Conservation (phyloP, 2,329 filamentous ascomycete species). For the Tricladium varicosporioides region DNA sequence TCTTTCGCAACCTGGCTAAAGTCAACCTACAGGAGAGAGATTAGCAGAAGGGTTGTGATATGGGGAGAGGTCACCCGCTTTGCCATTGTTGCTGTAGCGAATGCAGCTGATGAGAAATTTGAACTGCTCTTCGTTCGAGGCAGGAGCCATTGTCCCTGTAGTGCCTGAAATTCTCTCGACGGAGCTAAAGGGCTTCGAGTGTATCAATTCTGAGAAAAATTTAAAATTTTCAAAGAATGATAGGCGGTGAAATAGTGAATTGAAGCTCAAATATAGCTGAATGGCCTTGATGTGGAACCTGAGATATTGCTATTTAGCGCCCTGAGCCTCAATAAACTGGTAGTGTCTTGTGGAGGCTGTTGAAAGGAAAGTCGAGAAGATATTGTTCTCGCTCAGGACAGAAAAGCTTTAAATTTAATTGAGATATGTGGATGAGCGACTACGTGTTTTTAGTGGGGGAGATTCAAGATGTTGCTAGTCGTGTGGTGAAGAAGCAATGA, state of each 20-base stretch:
- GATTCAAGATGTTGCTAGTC: constrained; percentile 7
- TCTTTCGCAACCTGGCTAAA: constrained; percentile 64
- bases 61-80: constrained; percentile 42
- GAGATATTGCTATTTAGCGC: too few relatives aligned
- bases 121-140: constrained; percentile 56
- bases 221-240: background rate
- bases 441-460: constrained; percentile 10
- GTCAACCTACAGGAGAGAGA: constrained; percentile 51
- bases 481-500: constrained; percentile 5
- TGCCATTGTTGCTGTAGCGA: constrained; percentile 56
- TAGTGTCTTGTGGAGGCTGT: too few relatives aligned
- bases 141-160: constrained; percentile 45
- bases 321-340: too few relatives aligned
- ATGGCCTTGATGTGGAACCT: too few relatives aligned
- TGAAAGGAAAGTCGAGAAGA: too few relatives aligned
- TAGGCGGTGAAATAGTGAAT: background rate
- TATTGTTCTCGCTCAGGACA: too few relatives aligned
- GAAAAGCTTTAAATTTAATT: too few relatives aligned
- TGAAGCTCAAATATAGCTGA: too few relatives aligned
- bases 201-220: background rate
- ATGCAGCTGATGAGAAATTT: constrained; percentile 67
- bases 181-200: background rate
- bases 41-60: background rate
- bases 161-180: background rate
- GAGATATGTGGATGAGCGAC: background rate